A percentile compares a stretch with the other conserved stretches of the same genome.
Evolutionary conservation across 176 grass and related monocot genomes (phyloP).

Genomic region (Musa beccarii): DNA sequence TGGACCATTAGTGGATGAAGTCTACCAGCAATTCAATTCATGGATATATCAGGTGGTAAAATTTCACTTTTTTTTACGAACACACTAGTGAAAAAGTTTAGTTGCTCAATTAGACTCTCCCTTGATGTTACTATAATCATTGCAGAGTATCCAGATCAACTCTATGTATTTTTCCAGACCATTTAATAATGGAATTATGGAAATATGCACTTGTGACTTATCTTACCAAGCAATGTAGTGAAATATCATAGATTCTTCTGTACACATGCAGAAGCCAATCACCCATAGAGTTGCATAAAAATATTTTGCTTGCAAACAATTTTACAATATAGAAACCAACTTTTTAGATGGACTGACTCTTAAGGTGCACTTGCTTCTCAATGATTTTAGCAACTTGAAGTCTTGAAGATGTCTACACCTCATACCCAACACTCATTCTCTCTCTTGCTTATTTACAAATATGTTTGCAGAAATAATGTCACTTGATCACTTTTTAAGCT

Average conservation of each 20-base stretch:
- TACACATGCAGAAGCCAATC: not conserved
- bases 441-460: not conserved
- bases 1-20: slow-evolving; percentile 73
- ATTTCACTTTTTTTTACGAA: not conserved
- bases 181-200: not conserved
- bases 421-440: not conserved
- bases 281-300: not conserved
- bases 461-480: not conserved
- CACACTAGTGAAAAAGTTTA: not conserved
- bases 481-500: not conserved
- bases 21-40: slow-evolving; percentile 75
- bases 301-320: not conserved
- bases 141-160: not conserved
- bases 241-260: not conserved
- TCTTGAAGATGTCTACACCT: not conserved
- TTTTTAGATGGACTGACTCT: not conserved
- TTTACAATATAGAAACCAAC: too few relatives aligned
- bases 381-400: not conserved
- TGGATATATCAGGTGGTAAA: slow-evolving; percentile 82
- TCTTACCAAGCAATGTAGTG: not conserved
- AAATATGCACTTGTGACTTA: not conserved
- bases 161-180: not conserved
- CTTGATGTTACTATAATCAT: not conserved
- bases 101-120: not conserved
- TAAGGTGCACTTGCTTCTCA: not conserved